Evolutionary conservation across 2,329 filamentous ascomycete species (phyloP).

Genomic region (Chaetothyriales sp.): DNA sequence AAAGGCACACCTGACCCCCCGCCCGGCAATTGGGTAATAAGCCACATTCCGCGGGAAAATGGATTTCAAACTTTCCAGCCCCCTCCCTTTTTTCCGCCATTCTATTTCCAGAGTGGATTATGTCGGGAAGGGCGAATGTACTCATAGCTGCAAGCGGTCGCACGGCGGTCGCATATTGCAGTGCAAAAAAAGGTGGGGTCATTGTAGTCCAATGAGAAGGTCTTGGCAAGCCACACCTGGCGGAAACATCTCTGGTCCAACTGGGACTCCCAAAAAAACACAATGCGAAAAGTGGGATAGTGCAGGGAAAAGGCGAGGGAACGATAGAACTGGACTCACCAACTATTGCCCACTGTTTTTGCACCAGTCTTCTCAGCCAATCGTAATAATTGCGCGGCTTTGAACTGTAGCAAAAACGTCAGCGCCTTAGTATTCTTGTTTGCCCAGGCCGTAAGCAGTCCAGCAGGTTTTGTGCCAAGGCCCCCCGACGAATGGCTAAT

Average conservation of each 20-base stretch:
- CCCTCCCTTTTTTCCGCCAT: neutral
- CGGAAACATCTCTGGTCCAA: no score
- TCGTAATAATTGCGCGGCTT: constrained; percentile 79
- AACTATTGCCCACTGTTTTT: constrained; percentile 86
- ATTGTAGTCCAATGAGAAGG: constrained; percentile 11
- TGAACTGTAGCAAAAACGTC: constrained; percentile 42
- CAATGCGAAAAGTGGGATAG: neutral
- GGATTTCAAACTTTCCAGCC: neutral
- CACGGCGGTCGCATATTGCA: constrained; percentile 10
- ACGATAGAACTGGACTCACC: constrained; percentile 52
- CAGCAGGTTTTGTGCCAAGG: constrained; percentile 4
- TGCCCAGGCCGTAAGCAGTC: constrained; percentile 1
- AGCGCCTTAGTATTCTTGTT: constrained; percentile 31
- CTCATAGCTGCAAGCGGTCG: constrained; percentile 6
- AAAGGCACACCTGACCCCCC: no score
- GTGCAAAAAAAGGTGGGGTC: neutral
- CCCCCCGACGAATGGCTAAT: constrained; percentile 9
- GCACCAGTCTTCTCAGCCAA: constrained; percentile 77
- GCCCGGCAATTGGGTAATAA: no score
- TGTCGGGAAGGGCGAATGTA: neutral
- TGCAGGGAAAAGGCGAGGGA: constrained; percentile 5
- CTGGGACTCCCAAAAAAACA: no score
- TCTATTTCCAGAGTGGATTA: neutral
- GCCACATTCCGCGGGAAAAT: neutral
- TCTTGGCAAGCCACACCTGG: constrained; percentile 8